phyloP scores from a whole-genome alignment of 1,284 basidiomycete genomes.

The Cutaneotrichosporon sp. region DNA sequence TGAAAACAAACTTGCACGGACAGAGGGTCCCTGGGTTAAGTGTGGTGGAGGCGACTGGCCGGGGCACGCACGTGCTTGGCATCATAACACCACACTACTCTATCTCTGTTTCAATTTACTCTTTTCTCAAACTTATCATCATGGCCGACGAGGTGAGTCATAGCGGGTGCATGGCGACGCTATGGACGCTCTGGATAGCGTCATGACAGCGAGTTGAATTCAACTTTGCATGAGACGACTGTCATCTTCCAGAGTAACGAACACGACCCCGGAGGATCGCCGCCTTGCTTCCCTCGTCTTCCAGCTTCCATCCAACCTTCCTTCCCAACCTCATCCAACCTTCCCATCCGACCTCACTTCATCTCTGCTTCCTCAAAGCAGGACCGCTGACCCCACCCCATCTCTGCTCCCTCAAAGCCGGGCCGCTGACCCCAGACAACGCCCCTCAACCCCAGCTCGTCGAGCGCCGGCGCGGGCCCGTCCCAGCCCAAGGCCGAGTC shows the following conservation, averaged over 20 bases:
- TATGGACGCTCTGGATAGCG: neutral
- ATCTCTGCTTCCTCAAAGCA: too few species aligned
- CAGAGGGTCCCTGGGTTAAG: neutral
- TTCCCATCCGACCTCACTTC: neutral
- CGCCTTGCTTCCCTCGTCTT: neutral
- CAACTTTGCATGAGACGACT: too few species aligned
- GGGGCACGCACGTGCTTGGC: slow-evolving; percentile 8
- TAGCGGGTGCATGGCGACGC: neutral
- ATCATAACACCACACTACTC: neutral
- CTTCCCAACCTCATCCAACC: neutral
- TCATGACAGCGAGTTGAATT: too few species aligned
- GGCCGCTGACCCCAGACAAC: slow-evolving; percentile 16
- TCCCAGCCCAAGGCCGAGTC: slow-evolving; percentile 14
- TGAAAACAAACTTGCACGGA: neutral
- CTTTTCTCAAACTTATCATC: neutral
- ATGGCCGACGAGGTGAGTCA: slow-evolving; percentile 12
- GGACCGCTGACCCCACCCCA: neutral
- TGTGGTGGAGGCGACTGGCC: neutral
- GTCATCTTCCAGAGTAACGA: too few species aligned
- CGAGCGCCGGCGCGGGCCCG: neutral
- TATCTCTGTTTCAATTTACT: neutral
- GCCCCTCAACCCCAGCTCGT: slow-evolving; percentile 17
- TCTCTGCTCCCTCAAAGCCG: neutral
- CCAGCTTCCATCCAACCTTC: neutral
- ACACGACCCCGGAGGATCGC: too few species aligned